Percentiles rank a stretch among this genome's conserved stretches.
Evolutionary conservation across 768 basidiomycete genomes (phyloP).

Genomic region (Mycena albidolilacea): DNA sequence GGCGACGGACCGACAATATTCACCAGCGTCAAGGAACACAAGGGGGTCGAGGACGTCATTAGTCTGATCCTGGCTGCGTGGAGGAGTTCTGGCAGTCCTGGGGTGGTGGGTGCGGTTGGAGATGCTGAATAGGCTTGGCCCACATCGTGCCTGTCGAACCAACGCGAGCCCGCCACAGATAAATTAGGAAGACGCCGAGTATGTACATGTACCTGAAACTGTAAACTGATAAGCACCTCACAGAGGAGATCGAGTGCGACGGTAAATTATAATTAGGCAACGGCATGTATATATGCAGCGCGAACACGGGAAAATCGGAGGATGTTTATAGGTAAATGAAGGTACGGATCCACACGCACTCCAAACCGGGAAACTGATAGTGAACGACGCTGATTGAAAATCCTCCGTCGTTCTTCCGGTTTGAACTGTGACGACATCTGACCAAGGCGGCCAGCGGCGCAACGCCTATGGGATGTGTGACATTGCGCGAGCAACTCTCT

Average conservation of each 20-base stretch:
- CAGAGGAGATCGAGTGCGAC: background rate
- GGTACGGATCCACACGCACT: constrained; percentile 12
- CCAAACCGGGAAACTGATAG: background rate
- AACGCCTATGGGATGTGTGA: background rate
- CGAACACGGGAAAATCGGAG: background rate
- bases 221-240: constrained; percentile 21
- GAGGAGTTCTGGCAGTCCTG: constrained; percentile 85
- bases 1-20: constrained; percentile 96
- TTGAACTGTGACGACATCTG: background rate
- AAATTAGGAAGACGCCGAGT: constrained; percentile 4
- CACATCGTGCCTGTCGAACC: background rate
- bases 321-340: constrained; percentile 19
- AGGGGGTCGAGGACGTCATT: constrained; percentile 86
- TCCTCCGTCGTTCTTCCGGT: background rate
- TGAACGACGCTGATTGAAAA: background rate
- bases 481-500: background rate
- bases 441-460: background rate
- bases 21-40: constrained; percentile 82
- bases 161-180: constrained; percentile 22
- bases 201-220: background rate
- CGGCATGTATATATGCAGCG: background rate
- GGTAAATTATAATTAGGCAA: constrained; percentile 18
- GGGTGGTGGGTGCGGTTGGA: constrained; percentile 66
- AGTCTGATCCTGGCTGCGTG: constrained; percentile 91
- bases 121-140: constrained; percentile 43